Evolutionary conservation across 768 basidiomycete genomes (phyloP).

Genomic region (Suillus cothurnatus): DNA sequence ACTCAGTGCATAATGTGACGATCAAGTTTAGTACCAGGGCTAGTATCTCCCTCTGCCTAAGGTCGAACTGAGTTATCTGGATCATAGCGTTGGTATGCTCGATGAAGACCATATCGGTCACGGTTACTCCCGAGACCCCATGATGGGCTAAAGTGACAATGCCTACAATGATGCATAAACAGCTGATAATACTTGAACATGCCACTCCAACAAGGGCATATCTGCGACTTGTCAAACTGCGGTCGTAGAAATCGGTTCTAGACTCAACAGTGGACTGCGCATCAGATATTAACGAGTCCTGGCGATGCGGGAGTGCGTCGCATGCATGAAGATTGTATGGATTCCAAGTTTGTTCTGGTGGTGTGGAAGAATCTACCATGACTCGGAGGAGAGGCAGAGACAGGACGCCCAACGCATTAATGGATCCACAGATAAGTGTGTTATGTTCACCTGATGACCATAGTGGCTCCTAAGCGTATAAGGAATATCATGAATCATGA

Average conservation of each 20-base stretch:
- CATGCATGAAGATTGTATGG: background rate
- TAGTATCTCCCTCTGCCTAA: conserved; percentile 21
- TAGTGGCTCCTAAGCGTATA: background rate
- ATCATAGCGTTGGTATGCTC: no score
- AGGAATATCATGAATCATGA: background rate
- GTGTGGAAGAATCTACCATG: background rate
- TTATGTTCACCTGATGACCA: background rate
- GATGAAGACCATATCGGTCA: background rate
- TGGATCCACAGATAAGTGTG: background rate
- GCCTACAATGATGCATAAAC: no score
- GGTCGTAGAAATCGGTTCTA: conserved; percentile 29
- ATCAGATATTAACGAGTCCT: conserved; percentile 21
- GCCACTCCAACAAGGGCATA: conserved; percentile 28
- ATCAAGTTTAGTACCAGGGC: conserved; percentile 29
- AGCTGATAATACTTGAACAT: conserved; percentile 23
- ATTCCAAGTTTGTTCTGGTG: no score
- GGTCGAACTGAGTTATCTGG: background rate
- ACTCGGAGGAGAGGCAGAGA: no score
- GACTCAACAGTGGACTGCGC: conserved; percentile 18
- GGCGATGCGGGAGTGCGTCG: background rate
- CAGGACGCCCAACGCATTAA: background rate
- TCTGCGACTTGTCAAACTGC: conserved; percentile 25
- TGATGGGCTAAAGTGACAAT: no score
- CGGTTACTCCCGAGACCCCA: conserved; percentile 8
- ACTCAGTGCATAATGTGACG: conserved; percentile 30